Conservation (phyloP, 306 rosid species). For the Corylus heterophylla region DNA sequence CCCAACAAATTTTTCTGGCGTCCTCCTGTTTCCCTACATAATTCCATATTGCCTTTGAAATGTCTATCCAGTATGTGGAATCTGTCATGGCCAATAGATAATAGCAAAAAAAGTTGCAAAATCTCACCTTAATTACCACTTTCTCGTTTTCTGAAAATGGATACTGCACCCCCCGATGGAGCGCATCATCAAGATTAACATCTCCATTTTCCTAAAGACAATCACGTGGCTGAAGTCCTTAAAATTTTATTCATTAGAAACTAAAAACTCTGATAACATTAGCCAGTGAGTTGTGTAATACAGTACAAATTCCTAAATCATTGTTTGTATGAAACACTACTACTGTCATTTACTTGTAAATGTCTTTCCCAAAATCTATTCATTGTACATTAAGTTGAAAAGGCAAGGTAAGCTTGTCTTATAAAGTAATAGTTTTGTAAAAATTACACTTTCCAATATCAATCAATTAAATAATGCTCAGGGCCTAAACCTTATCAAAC, state of each 20-base stretch:
- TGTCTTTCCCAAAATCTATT: background rate
- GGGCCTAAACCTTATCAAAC: background rate
- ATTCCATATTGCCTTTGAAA: constrained; percentile 29
- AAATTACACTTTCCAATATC: background rate
- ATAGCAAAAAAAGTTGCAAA: constrained; percentile 10
- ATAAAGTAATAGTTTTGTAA: background rate
- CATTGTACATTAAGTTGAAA: background rate
- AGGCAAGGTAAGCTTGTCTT: background rate
- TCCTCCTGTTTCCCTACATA: constrained; percentile 89
- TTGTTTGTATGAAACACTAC: constrained; percentile 8
- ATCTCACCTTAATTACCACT: constrained; percentile 82
- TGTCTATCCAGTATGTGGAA: constrained; percentile 15
- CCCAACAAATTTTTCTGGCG: constrained; percentile 98
- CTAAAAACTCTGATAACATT: constrained; percentile 20
- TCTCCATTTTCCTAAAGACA: constrained; percentile 81
- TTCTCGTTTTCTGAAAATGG: constrained; percentile 95
- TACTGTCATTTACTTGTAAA: background rate
- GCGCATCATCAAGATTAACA: constrained; percentile 54
- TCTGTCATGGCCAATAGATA: constrained; percentile 8
- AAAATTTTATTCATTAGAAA: constrained; percentile 26
- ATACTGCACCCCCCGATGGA: constrained; percentile 80
- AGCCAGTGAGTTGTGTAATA: constrained; percentile 5
- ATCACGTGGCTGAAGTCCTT: constrained; percentile 1
- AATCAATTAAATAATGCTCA: background rate
- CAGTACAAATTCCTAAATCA: constrained; percentile 3